Evolutionary conservation across 2,329 filamentous ascomycete species (phyloP), one percentile per base, ranked within the genome.

Genomic region (Verticillium dahliae): DNA sequence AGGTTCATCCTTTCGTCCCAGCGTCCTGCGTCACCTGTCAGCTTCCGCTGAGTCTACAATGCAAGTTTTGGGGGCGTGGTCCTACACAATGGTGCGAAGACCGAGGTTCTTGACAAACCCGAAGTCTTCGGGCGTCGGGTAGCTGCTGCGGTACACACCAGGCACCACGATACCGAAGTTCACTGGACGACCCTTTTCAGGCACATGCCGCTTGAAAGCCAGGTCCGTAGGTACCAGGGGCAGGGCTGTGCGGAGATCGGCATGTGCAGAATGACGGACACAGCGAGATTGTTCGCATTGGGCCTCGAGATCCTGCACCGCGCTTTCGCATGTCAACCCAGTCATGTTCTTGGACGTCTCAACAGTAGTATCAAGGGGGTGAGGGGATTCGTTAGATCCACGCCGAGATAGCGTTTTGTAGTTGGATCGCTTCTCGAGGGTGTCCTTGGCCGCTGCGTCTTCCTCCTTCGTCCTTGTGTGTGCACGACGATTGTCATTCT

Each of bases 121-220:
- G 65, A 90, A 89, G 69, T 96, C 89, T 61, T 87, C 82, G 5
- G 81, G 74, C 64, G 86, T 79, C 2, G 93, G 93, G 71, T 92
- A 97, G 66, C 89, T 89, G 74, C 91, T 94, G 59, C 93, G 85
- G 72, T 91, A 97, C 34, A 97, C 81, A 9, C 89, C 88, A 6
- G 87, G 84, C 22, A 88, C 77, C 22, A 97, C 89, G 34, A 86
- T 77, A 18, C 89, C 91, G 74, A 94, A 97, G 71, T 97, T 97
- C 66, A 77, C 69, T 1, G 90, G 90, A 6, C 74, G 68, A 13
- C 73, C 72, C 41, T 65, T 62, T 34, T 61, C 61, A 22, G 63
- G 58, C 6, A 54, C 7, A 41, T 27, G 9, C 15, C 45, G 33
- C 18, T 55, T 27, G 22, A 55, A 18, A 9, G 45, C 11, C 27